Evolutionary conservation across 2,329 filamentous ascomycete species (phyloP).

Genomic region (Lojkania enalia): DNA sequence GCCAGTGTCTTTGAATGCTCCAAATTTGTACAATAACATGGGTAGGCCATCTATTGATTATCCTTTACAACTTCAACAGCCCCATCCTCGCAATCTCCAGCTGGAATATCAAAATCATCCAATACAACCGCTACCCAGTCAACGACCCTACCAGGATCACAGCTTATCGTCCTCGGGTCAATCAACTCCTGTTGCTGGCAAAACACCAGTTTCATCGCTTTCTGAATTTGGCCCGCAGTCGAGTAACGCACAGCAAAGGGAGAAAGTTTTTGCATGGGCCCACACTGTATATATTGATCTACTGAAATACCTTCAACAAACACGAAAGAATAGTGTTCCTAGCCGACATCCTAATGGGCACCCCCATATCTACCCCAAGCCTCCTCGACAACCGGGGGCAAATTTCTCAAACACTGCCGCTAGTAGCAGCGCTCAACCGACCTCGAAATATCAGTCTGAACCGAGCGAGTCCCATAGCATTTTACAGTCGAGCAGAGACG

Average conservation of each 20-base stretch:
- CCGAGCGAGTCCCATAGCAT: constrained; percentile 19
- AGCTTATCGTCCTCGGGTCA: constrained; percentile 33
- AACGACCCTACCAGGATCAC: constrained; percentile 27
- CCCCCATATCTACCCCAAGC: constrained; percentile 64
- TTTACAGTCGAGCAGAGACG: constrained; percentile 26
- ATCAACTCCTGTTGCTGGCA: constrained; percentile 30
- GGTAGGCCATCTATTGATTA: constrained; percentile 29
- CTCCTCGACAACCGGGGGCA: constrained; percentile 60
- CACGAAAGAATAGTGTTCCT: constrained; percentile 45
- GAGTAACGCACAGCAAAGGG: constrained; percentile 47
- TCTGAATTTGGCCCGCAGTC: constrained; percentile 48
- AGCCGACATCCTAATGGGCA: constrained; percentile 49
- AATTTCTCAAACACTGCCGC: constrained; percentile 49
- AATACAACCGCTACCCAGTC: constrained; percentile 23
- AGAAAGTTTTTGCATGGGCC: constrained; percentile 52
- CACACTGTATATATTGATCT: constrained; percentile 54
- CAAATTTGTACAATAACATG: constrained; percentile 26
- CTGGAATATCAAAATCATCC: constrained; percentile 33
- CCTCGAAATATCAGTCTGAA: constrained; percentile 16
- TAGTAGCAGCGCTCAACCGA: constrained; percentile 28
- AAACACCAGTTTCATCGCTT: constrained; percentile 21
- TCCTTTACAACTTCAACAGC: constrained; percentile 26
- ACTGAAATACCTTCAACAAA: constrained; percentile 53
- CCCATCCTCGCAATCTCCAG: constrained; percentile 23
- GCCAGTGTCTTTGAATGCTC: constrained; percentile 4